phyloP scores from a whole-genome alignment of 2,329 filamentous ascomycete species.

The Monosporascus sp. region DNA sequence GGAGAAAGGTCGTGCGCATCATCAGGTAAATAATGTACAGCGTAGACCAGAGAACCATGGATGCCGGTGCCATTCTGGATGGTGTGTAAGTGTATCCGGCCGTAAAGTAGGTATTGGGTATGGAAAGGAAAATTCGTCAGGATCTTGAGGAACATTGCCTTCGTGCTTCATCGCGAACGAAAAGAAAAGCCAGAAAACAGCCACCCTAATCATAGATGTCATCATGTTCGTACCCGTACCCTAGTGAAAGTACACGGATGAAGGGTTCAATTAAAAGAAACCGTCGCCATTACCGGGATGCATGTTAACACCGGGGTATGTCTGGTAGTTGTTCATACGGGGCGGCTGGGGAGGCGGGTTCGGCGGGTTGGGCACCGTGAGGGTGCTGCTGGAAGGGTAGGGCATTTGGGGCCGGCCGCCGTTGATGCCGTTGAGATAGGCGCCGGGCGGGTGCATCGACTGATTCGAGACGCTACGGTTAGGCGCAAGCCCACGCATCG shows the following conservation, averaged over 20 bases:
- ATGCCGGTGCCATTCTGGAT: constrained; percentile 16
- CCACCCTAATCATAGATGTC: constrained; percentile 16
- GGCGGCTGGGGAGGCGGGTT: constrained; percentile 23
- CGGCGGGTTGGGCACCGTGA: constrained; percentile 24
- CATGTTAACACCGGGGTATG: constrained; percentile 20
- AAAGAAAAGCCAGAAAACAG: constrained; percentile 12
- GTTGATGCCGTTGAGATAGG: constrained; percentile 28
- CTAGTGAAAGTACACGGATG: constrained; percentile 8
- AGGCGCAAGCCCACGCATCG: constrained; percentile 36
- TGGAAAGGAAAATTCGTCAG: constrained; percentile 21
- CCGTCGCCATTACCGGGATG: constrained; percentile 14
- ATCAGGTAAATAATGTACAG: constrained; percentile 27
- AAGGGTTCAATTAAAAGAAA: constrained; percentile 24
- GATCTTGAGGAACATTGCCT: constrained; percentile 26
- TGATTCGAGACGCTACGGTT: constrained; percentile 37
- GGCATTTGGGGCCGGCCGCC: constrained; percentile 26
- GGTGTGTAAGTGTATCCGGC: constrained; percentile 12
- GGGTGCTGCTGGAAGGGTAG: constrained; percentile 27
- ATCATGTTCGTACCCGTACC: constrained; percentile 25
- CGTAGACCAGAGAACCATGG: constrained; percentile 17
- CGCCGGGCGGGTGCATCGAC: constrained; percentile 28
- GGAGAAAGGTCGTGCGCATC: constrained; percentile 11
- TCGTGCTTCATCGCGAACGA: constrained; percentile 23
- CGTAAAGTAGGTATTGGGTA: constrained; percentile 10
- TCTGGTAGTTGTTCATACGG: constrained; percentile 21